Percentiles rank a stretch among this genome's conserved stretches.
Conservation (phyloP, 441 rosid genomes). For the Gossypium trilobum region DNA sequence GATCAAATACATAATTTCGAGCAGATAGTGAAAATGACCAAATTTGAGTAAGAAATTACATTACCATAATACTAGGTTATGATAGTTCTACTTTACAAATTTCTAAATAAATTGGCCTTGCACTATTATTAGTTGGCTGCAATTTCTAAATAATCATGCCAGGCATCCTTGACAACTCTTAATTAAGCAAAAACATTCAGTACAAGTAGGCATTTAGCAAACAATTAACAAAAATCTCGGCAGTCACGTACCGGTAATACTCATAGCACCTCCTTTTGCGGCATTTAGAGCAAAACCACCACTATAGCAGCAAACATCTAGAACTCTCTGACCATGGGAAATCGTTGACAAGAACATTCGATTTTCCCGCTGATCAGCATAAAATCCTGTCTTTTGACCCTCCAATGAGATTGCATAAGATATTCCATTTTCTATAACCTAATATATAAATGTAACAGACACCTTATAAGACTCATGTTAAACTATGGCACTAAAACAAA, state of each 20-base stretch:
- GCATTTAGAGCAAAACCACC: conserved; percentile 85
- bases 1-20: not conserved
- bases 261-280: conserved; percentile 53
- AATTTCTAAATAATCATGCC: not conserved
- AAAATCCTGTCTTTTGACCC: conserved; percentile 88
- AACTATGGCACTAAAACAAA: not conserved
- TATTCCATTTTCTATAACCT: conserved; percentile 75
- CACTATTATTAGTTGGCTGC: not conserved
- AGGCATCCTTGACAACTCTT: not conserved
- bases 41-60: not conserved
- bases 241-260: conserved; percentile 41
- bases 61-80: not conserved
- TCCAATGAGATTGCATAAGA: conserved; percentile 52
- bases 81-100: not conserved
- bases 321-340: conserved; percentile 59
- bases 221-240: not conserved
- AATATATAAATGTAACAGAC: conserved; percentile 10
- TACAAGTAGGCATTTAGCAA: not conserved
- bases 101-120: not conserved
- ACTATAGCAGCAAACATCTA: conserved; percentile 79
- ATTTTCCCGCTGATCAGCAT: conserved; percentile 76
- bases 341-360: conserved; percentile 58
- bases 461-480: not conserved
- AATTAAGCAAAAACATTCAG: not conserved
- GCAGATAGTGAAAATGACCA: not conserved